phyloP scores from a whole-genome alignment of 129 eudicot species.

The Helichrysum umbraculigerum region DNA sequence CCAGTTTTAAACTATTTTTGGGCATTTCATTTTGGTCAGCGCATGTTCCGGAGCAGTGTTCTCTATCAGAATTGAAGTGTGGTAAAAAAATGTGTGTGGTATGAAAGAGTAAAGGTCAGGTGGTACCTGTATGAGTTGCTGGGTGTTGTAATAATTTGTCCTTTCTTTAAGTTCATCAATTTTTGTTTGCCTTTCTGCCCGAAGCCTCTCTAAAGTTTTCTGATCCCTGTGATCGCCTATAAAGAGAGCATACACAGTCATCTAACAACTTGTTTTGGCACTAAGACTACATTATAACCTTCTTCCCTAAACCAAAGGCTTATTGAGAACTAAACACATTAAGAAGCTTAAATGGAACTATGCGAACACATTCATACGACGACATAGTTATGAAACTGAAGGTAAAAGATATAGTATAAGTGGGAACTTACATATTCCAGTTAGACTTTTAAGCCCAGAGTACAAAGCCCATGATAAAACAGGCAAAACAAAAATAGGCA shows the following conservation, averaged over 20 bases:
- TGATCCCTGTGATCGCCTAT: constrained; percentile 84
- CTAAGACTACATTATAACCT: background rate
- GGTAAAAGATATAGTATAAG: background rate
- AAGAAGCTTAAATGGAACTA: background rate
- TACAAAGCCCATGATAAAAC: constrained; percentile 51
- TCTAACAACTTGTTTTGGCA: background rate
- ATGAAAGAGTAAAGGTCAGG: background rate
- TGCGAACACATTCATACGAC: background rate
- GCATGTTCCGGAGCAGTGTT: background rate
- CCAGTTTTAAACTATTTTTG: background rate
- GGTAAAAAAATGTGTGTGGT: background rate
- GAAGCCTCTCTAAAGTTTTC: constrained; percentile 77
- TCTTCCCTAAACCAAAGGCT: background rate
- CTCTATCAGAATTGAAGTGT: background rate
- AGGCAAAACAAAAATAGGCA: constrained; percentile 89
- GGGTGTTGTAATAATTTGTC: constrained; percentile 85
- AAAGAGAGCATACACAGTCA: constrained; percentile 4
- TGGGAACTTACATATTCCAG: constrained; percentile 60
- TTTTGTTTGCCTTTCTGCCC: constrained; percentile 83
- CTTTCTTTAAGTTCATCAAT: constrained; percentile 93
- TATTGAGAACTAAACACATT: background rate
- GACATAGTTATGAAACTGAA: background rate
- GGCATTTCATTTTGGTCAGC: background rate
- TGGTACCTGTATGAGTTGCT: constrained; percentile 90
- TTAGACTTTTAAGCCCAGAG: constrained; percentile 48